Base-by-base conservation (phyloP, 176 grass and related monocot genomes). In the Cenchrus fungigraminus region DNA sequence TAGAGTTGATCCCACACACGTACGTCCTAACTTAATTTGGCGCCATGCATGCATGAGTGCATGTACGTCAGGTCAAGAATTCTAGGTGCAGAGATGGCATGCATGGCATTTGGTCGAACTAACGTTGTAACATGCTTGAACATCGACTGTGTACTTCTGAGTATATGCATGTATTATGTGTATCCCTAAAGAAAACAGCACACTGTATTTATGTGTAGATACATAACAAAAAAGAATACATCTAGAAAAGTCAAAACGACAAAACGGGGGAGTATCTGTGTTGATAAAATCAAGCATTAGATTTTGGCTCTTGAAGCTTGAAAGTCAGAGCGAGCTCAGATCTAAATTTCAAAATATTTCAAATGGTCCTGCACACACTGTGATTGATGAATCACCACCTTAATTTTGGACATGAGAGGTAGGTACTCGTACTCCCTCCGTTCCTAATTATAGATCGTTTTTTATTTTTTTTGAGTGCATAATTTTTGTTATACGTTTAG, bases 101-200 rank as follows among this genome's bases (percentile, higher is more conserved):
- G 37, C 37, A 40, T 22, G 74, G 17, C 46, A 40, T 53, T 67
- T 52, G 78, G 59, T 62, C 17, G 17, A 40, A 40, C 37, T 40
- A 58, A 32, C 32, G 31, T 67, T 81, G 49, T 81, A 55, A 43
- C 49, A 64, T 57, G 65, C 31, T 70, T 44, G 51, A 50, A 81
- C 17, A 59, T 76, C 32, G 1, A 43, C 10, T 25, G 25, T 40
- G 52, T 57, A 58, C 31, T 22, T 1, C 22, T 10, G 19, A 9
- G 2, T 7, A 25, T 40, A 17, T 1, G 31, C 49, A 51, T 2
- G 9, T 25, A 25, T 25, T 25, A 25, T 25, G 25, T 25, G 25
- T 25, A 25, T 25, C 25, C 25, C 25, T 25, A 25, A 25, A 25
- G 25, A 25, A 25, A 25, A 25, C 25, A 25, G 25, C 25, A 25